These are phyloP conservation scores for Saraca asoca DNA, from an alignment of 331 rosid genomes.

Conservation along the genomic window DNA sequence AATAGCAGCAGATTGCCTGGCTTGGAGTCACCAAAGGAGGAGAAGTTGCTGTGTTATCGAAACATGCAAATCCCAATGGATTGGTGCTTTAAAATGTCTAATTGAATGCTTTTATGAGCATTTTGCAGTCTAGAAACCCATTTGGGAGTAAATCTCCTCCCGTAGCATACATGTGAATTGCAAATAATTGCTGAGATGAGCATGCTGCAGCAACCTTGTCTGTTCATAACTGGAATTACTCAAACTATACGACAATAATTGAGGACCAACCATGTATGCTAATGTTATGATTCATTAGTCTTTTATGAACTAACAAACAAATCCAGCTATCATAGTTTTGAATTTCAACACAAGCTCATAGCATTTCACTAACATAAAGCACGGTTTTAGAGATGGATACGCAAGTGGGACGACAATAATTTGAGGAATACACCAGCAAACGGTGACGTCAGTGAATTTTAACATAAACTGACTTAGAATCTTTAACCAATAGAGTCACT, in stretches of 20 bases:
- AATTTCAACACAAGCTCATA: no score
- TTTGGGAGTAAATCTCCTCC: background rate
- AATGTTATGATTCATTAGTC: no score
- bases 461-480: no score
- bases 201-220: background rate
- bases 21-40: constrained; percentile 51
- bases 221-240: constrained; percentile 12
- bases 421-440: no score
- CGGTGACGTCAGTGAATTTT: no score
- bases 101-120: constrained; percentile 9
- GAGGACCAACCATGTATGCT: background rate
- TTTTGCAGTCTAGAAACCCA: background rate
- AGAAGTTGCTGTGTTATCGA: constrained; percentile 39
- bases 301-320: no score
- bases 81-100: constrained; percentile 38
- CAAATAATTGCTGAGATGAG: constrained; percentile 35
- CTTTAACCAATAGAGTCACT: no score
- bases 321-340: no score
- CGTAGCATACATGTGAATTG: constrained; percentile 3
- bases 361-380: no score
- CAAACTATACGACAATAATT: background rate
- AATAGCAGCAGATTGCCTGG: constrained; percentile 38
- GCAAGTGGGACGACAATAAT: no score
- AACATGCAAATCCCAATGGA: constrained; percentile 43
- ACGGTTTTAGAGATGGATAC: no score